phyloP scores from a whole-genome alignment of 2,329 filamentous ascomycete species.

The Penicillium thymicola region DNA sequence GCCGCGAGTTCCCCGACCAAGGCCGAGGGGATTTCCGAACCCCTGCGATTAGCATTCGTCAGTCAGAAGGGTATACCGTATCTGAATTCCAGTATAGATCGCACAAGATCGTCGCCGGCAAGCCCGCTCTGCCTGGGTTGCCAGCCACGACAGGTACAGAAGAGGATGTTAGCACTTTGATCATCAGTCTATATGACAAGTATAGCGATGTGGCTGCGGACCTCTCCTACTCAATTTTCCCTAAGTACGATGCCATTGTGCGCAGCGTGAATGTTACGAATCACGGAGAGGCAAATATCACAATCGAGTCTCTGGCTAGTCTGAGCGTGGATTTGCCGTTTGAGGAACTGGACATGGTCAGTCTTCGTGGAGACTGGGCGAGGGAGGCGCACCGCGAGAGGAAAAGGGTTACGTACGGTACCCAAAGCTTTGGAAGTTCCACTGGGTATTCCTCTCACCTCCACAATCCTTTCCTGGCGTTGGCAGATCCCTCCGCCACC shows the following conservation, averaged over 20 bases:
- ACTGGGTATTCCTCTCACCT: conserved; percentile 62
- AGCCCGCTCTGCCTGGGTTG: conserved; percentile 55
- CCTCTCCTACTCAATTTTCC: conserved; percentile 63
- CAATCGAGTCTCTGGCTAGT: conserved; percentile 57
- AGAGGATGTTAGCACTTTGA: conserved; percentile 57
- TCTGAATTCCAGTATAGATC: conserved; percentile 58
- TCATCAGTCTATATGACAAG: conserved; percentile 58
- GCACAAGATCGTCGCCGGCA: conserved; percentile 54
- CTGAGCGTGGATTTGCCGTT: conserved; percentile 61
- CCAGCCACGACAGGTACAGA: conserved; percentile 59
- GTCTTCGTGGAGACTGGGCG: conserved; percentile 62
- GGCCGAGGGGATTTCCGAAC: conserved; percentile 62
- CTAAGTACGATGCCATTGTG: conserved; percentile 58
- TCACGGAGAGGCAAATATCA: conserved; percentile 51
- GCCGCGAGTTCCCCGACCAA: conserved; percentile 63
- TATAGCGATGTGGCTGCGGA: conserved; percentile 57
- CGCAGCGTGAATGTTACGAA: conserved; percentile 62
- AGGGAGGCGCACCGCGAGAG: conserved; percentile 56
- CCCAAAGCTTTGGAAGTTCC: conserved; percentile 56
- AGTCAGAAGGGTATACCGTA: conserved; percentile 58
- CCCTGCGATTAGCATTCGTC: conserved; percentile 60
- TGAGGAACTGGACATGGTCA: conserved; percentile 60
- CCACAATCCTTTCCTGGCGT: conserved; percentile 62
- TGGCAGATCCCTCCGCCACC: conserved; percentile 56
- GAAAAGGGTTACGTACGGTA: conserved; percentile 56